These are phyloP conservation scores for Pogostemon cablin DNA, from an alignment of 257 asterid species.

Conservation along the genomic window DNA sequence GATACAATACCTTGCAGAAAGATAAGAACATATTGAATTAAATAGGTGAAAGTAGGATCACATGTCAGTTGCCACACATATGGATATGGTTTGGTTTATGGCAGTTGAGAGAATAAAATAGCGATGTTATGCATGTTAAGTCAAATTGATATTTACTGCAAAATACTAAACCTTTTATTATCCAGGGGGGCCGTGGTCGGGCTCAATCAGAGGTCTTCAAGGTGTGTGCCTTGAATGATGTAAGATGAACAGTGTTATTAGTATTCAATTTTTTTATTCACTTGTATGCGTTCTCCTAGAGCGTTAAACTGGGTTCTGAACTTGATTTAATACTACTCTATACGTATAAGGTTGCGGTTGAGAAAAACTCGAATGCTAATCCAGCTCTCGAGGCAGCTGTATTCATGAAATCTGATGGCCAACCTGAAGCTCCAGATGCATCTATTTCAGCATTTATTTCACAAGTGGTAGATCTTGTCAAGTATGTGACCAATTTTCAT, in stretches of 20 bases:
- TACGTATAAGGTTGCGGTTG: slow-evolving; percentile 41
- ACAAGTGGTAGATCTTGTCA: slow-evolving; percentile 52
- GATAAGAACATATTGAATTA: not conserved
- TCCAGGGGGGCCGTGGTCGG: slow-evolving; percentile 39
- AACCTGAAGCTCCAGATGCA: slow-evolving; percentile 45
- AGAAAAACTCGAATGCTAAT: slow-evolving; percentile 42
- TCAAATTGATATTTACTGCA: slow-evolving; percentile 11
- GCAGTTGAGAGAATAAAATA: not conserved
- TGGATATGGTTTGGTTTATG: not conserved
- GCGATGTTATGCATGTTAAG: slow-evolving; percentile 5
- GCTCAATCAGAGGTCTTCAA: slow-evolving; percentile 44
- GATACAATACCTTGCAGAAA: slow-evolving; percentile 2
- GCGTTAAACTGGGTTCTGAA: slow-evolving; percentile 24
- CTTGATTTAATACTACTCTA: slow-evolving; percentile 15
- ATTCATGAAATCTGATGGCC: slow-evolving; percentile 36
- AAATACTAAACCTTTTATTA: slow-evolving; percentile 12
- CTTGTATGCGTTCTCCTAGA: not conserved
- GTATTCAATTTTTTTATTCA: not conserved
- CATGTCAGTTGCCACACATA: slow-evolving; percentile 9
- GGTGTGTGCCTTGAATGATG: slow-evolving; percentile 51
- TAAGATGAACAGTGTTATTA: slow-evolving; percentile 14
- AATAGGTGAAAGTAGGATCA: not conserved
- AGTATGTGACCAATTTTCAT: slow-evolving; percentile 41
- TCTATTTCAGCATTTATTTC: slow-evolving; percentile 51
- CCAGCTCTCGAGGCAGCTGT: slow-evolving; percentile 37